Evolutionary conservation across 2,329 filamentous ascomycete genomes (phyloP), one percentile per base, ranked within the genome.

Genomic region (Phyllosticta paracitricarpa): DNA sequence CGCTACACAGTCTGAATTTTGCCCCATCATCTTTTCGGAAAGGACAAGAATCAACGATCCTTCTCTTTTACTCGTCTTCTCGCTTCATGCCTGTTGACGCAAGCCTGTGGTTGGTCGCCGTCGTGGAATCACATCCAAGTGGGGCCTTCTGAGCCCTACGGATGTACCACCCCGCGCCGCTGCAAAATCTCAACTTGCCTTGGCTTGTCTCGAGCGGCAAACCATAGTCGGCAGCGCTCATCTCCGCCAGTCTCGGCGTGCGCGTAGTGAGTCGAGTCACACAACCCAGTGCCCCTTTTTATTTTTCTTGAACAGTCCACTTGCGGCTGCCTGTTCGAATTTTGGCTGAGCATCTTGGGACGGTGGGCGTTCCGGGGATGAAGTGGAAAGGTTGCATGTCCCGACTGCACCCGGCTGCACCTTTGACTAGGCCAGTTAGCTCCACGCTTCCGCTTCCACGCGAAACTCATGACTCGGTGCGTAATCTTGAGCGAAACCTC

Each of bases 391-490:
- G 60, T 56, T 62, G 48, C 56, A 61, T 54, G 54, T 30, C 57
- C 59, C 30, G 55, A 63, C 59, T 58, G 63, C 64, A 64, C 40
- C 40, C 40, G 40, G 40, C 40, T 48, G 40, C 40, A 48, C 17
- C 63, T 58, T 59, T 66, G 66, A 68, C 67, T 63, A 67, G 71
- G 65, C 64, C 67, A 72, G 57, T 58, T 63, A 57, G 52, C 52
- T 62, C 56, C 62, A 28, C 33, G 48, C 14, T 65, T 68, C 71
- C 70, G 70, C 67, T 70, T 72, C 71, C 71, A 72, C 71, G 71
- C 71, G 70, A 71, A 65, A 63, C 61, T 63, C 66, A 71, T 60
- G 62, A 62, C 35, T 61, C 59, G 57, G 53, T 14, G 53, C 54
- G 12, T 10, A 53, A 35, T 48, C 54, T 56, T 26, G 54, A 51